Percentiles rank a stretch among this genome's conserved stretches.
Conservation (phyloP, 108 stramenopile species). For the Discostella stelligeroides region DNA sequence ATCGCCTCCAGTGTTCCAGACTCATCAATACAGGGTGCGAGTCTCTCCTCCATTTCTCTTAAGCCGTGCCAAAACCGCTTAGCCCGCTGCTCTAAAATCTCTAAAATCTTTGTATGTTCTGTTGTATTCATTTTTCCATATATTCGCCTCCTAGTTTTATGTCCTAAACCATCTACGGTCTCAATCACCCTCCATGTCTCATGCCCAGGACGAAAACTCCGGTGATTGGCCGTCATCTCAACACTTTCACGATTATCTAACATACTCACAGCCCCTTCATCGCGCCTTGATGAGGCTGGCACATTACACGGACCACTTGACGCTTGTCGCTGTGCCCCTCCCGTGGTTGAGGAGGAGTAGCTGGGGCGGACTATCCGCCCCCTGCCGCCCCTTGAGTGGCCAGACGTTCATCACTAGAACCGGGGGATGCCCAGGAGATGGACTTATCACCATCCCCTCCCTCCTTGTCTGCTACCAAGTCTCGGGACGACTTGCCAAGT, state of each 20-base stretch:
- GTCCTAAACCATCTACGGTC: no score
- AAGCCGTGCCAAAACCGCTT: not conserved
- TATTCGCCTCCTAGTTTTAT: not conserved
- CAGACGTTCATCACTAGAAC: no score
- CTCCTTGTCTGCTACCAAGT: slow-evolving; percentile 2
- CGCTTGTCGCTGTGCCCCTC: not conserved
- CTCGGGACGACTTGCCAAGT: no score
- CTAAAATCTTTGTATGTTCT: not conserved
- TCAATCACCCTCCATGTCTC: not conserved
- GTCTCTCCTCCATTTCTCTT: not conserved
- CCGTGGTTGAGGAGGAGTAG: no score
- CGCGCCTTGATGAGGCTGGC: not conserved
- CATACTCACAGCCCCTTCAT: not conserved
- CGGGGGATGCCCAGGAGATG: slow-evolving; percentile 1
- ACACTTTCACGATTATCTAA: not conserved
- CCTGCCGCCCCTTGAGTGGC: no score
- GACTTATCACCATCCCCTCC: not conserved
- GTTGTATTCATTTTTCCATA: not conserved
- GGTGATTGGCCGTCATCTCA: not conserved
- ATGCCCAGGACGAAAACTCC: not conserved
- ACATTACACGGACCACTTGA: not conserved
- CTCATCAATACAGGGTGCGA: not conserved
- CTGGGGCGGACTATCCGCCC: no score
- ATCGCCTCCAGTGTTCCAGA: not conserved
- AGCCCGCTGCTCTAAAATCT: not conserved